Evolutionary conservation across 2,329 filamentous ascomycete genomes (phyloP).

Genomic region (Botrytis pseudocinerea): DNA sequence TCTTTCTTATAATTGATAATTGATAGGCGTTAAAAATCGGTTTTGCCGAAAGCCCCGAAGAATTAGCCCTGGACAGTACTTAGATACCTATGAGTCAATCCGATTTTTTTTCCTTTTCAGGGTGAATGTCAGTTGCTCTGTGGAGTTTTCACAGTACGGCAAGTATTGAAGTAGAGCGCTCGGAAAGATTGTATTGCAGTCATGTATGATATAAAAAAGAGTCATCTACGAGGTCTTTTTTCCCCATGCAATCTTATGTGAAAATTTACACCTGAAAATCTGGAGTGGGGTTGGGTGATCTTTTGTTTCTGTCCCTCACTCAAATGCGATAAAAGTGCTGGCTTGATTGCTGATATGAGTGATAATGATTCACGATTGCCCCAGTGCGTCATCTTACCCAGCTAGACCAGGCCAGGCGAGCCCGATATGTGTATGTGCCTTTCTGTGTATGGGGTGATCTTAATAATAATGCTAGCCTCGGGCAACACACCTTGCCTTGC

Average conservation of each 20-base stretch:
- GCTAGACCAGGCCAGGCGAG: not conserved
- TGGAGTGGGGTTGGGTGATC: constrained; percentile 19
- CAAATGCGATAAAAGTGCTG: not conserved
- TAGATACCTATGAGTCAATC: not conserved
- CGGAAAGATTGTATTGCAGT: not conserved
- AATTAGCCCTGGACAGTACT: constrained; percentile 7
- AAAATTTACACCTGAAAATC: not conserved
- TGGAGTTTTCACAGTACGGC: not conserved
- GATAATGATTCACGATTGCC: not conserved
- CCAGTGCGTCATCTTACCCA: constrained; percentile 12
- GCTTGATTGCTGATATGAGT: not conserved
- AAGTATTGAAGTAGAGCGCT: not conserved
- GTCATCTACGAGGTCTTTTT: not conserved
- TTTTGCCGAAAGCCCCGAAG: constrained; percentile 6
- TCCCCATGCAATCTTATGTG: not conserved
- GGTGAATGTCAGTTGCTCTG: not conserved
- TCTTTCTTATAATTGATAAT: constrained; percentile 4
- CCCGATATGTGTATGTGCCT: too few relatives aligned
- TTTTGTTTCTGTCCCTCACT: constrained; percentile 4
- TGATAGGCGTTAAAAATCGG: constrained; percentile 16
- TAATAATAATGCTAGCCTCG: not conserved
- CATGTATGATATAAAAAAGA: not conserved
- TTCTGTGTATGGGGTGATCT: too few relatives aligned
- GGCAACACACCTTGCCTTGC: not conserved
- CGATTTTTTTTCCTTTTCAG: not conserved